A percentile compares a stretch with the other conserved stretches of the same genome.
Conservation (phyloP, 106 monocot genomes). For the Iris macrosiphon region DNA sequence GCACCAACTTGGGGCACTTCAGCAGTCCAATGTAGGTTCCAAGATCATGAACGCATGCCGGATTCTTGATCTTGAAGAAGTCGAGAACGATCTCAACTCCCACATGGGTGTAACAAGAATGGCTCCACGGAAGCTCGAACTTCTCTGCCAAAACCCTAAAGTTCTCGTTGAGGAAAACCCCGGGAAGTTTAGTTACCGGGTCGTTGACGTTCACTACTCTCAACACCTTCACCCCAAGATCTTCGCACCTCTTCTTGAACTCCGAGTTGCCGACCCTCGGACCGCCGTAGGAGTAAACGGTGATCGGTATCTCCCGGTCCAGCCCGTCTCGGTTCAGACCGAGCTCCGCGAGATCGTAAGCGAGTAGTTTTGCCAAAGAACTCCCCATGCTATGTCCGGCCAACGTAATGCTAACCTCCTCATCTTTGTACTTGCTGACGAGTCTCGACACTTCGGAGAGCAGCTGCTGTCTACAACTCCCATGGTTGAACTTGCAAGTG, state of each 20-base stretch:
- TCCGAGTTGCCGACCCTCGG: slow-evolving; percentile 56
- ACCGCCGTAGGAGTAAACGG: slow-evolving; percentile 54
- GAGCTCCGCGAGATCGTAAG: slow-evolving; percentile 56
- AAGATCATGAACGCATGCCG: slow-evolving; percentile 46
- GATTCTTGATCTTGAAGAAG: slow-evolving; percentile 51
- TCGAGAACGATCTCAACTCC: slow-evolving; percentile 50
- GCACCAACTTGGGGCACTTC: slow-evolving; percentile 11
- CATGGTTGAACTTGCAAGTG: slow-evolving; percentile 20
- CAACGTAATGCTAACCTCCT: slow-evolving; percentile 44
- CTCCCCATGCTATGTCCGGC: slow-evolving; percentile 77
- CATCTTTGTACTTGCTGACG: slow-evolving; percentile 22
- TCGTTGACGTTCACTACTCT: slow-evolving; percentile 58
- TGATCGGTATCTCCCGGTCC: slow-evolving; percentile 30
- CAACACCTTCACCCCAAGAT: slow-evolving; percentile 64
- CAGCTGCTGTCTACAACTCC: slow-evolving; percentile 52
- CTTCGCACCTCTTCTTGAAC: slow-evolving; percentile 53
- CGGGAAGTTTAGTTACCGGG: slow-evolving; percentile 56
- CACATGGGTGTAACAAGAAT: slow-evolving; percentile 49
- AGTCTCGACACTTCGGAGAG: slow-evolving; percentile 34
- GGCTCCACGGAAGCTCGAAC: slow-evolving; percentile 25
- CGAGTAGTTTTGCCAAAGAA: slow-evolving; percentile 42
- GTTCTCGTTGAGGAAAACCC: slow-evolving; percentile 39
- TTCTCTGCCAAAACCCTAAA: slow-evolving; percentile 14
- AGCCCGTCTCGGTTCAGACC: slow-evolving; percentile 24
- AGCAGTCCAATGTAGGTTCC: slow-evolving; percentile 34